A percentile compares a stretch with the other conserved stretches of the same genome.
phyloP scores from a whole-genome alignment of 768 basidiomycete genomes.

The Lyophyllum semitale region DNA sequence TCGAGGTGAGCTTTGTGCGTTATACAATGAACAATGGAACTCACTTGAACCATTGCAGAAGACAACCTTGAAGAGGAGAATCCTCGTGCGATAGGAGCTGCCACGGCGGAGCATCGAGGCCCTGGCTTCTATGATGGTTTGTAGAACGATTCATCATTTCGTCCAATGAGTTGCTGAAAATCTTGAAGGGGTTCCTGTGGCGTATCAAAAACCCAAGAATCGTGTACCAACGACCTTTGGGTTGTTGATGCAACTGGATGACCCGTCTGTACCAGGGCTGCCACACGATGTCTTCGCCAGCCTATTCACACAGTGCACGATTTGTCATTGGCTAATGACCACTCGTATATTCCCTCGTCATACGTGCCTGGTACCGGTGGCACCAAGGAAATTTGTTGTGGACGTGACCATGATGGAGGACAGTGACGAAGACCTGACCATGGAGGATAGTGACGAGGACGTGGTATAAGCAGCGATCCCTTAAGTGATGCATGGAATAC shows the following conservation, averaged over 20 bases:
- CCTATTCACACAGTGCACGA: not conserved
- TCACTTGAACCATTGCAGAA: no score
- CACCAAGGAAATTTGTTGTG: not conserved
- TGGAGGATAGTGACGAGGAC: not conserved
- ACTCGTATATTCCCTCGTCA: not conserved
- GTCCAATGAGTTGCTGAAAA: not conserved
- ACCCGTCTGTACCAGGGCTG: not conserved
- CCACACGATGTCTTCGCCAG: not conserved
- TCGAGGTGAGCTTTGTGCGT: not conserved
- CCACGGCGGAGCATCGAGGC: not conserved
- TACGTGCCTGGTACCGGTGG: not conserved
- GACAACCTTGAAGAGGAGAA: no score
- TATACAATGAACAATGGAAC: no score
- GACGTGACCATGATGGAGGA: no score
- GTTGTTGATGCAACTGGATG: not conserved
- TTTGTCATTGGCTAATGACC: not conserved
- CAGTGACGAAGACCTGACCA: not conserved
- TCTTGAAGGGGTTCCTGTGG: not conserved
- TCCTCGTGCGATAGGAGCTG: no score
- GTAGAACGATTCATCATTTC: not conserved
- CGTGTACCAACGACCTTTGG: not conserved
- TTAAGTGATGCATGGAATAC: no score
- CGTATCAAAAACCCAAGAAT: not conserved
- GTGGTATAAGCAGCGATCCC: no score
- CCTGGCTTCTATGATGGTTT: not conserved